These are phyloP conservation scores for Penicillium sp. DNA, from an alignment of 2,329 filamentous ascomycete genomes.

Conservation along the genomic window DNA sequence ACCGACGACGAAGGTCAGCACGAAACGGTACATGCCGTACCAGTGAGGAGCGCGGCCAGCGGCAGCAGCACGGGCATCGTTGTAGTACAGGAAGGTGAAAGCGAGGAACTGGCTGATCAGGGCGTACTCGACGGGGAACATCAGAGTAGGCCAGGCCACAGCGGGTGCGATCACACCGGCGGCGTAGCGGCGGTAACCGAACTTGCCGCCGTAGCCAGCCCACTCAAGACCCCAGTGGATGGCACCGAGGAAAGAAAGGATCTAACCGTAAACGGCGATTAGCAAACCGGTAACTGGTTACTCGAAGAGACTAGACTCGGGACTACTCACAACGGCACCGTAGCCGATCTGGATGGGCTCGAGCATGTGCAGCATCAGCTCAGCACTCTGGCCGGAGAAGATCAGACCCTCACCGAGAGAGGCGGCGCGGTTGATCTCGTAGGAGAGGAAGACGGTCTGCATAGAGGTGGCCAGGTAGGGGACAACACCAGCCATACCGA, in stretches of 20 bases:
- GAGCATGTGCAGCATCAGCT: slow-evolving; percentile 67
- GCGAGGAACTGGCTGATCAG: slow-evolving; percentile 81
- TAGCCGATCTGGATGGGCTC: slow-evolving; percentile 90
- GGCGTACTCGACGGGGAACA: slow-evolving; percentile 80
- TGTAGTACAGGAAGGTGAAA: slow-evolving; percentile 83
- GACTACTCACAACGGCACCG: slow-evolving; percentile 69
- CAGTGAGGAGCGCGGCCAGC: slow-evolving; percentile 77
- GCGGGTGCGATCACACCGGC: slow-evolving; percentile 76
- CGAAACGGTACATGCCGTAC: slow-evolving; percentile 88
- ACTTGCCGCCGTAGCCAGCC: slow-evolving; percentile 63
- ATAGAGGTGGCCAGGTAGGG: slow-evolving; percentile 84
- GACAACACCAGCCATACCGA: slow-evolving; percentile 74
- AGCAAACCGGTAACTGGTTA: slow-evolving; percentile 3
- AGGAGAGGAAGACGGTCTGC: slow-evolving; percentile 77
- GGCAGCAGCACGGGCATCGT: slow-evolving; percentile 69
- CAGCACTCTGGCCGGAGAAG: slow-evolving; percentile 68
- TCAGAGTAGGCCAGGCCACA: slow-evolving; percentile 83
- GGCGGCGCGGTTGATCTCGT: slow-evolving; percentile 71
- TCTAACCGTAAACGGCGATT: slow-evolving; percentile 46
- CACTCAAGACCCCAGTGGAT: slow-evolving; percentile 93
- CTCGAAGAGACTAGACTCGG: background rate
- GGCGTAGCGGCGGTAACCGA: slow-evolving; percentile 77
- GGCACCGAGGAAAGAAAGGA: slow-evolving; percentile 89
- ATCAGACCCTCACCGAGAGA: slow-evolving; percentile 60
- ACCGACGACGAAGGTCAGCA: slow-evolving; percentile 86